Percentiles rank a stretch among this genome's conserved stretches.
phyloP scores from a whole-genome alignment of 129 eudicot species.

The Erigeron canadensis region DNA sequence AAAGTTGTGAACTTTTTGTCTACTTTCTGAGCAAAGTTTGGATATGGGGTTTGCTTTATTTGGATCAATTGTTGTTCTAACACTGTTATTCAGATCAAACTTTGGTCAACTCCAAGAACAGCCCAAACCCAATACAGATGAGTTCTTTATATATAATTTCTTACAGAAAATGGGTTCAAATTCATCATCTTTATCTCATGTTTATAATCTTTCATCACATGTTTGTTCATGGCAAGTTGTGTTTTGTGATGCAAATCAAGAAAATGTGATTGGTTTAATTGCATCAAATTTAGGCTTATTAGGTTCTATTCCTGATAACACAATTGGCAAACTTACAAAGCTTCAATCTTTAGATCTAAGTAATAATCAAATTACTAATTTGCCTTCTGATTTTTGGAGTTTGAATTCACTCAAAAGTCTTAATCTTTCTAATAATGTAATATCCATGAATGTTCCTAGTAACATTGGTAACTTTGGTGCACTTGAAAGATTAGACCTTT shows the following conservation, averaged over 20 bases:
- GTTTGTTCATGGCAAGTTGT: constrained; percentile 77
- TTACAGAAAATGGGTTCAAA: constrained; percentile 59
- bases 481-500: constrained; percentile 63
- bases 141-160: constrained; percentile 58
- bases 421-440: constrained; percentile 57
- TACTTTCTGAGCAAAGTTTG: constrained; percentile 7
- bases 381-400: constrained; percentile 89
- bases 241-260: constrained; percentile 56
- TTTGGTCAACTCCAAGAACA: constrained; percentile 48
- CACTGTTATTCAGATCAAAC: constrained; percentile 49
- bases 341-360: constrained; percentile 78
- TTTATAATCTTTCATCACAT: constrained; percentile 43
- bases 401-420: constrained; percentile 63
- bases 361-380: constrained; percentile 54
- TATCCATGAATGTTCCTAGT: constrained; percentile 57
- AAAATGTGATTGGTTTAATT: constrained; percentile 51
- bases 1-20: background rate
- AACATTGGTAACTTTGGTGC: constrained; percentile 75
- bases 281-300: constrained; percentile 58
- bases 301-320: constrained; percentile 74
- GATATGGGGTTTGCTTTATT: constrained; percentile 57
- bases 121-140: constrained; percentile 65
- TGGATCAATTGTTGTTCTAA: constrained; percentile 43
- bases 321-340: constrained; percentile 75
- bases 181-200: constrained; percentile 35